A percentile compares a stretch with the other conserved stretches of the same genome.
Evolutionary conservation across 2,329 filamentous ascomycete genomes (phyloP).

Genomic region (Botrytis galanthina): DNA sequence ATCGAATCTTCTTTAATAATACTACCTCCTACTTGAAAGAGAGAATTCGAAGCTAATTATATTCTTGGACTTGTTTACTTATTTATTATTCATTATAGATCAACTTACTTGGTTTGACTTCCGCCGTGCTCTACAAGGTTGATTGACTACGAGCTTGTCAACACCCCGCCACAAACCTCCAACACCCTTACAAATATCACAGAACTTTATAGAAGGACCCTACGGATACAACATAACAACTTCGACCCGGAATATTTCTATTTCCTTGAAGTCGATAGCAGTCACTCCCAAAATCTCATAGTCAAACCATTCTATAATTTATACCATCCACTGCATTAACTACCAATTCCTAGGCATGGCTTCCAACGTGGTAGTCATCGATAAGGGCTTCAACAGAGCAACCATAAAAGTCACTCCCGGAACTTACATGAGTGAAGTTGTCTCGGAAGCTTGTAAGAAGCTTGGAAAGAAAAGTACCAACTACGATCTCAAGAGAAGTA

Average conservation of each 20-base stretch:
- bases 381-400: conserved; percentile 72
- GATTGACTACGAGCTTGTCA: background rate
- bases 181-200: conserved; percentile 31
- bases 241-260: background rate
- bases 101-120: background rate
- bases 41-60: background rate
- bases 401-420: conserved; percentile 80
- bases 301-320: background rate
- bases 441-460: conserved; percentile 84
- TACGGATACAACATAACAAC: background rate
- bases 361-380: conserved; percentile 84
- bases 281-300: background rate
- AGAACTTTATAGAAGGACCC: conserved; percentile 32
- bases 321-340: background rate
- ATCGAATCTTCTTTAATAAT: background rate
- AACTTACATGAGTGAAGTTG: conserved; percentile 79
- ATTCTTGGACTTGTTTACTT: background rate
- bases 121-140: background rate
- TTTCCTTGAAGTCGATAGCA: background rate
- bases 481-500: conserved; percentile 79
- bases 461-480: conserved; percentile 60
- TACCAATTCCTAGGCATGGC: conserved; percentile 57
- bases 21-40: too few species aligned
- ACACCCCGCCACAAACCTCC: conserved; percentile 33
- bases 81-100: background rate